Conservation (phyloP, 352 stramenopile genomes). For the Elongisporangium senticosum region DNA sequence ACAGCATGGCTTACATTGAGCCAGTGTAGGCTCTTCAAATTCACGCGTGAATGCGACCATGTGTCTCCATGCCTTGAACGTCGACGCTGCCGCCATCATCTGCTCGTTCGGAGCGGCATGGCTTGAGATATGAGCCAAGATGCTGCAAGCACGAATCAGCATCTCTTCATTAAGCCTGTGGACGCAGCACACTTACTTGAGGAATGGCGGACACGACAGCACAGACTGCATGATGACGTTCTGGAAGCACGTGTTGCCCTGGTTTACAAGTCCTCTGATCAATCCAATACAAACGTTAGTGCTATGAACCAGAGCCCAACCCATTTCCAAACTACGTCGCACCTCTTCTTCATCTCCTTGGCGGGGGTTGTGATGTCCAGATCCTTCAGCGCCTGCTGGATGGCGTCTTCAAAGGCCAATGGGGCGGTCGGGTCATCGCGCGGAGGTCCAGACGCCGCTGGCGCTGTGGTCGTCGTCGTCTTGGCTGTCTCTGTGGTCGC, state of each 20-base stretch:
- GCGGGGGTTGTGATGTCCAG: conserved; percentile 56
- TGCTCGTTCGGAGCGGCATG: conserved; percentile 28
- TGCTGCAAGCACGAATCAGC: conserved; percentile 15
- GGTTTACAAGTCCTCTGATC: conserved; percentile 67
- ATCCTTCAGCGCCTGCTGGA: conserved; percentile 49
- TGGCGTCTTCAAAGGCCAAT: conserved; percentile 54
- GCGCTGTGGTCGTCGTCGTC: conserved; percentile 4
- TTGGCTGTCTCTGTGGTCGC: conserved; percentile 6
- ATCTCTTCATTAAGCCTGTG: background rate
- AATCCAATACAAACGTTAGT: background rate
- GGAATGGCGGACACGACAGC: conserved; percentile 65
- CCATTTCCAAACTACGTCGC: background rate
- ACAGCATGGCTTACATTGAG: conserved; percentile 40
- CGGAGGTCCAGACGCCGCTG: background rate
- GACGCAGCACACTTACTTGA: too few relatives aligned
- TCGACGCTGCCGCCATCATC: conserved; percentile 36
- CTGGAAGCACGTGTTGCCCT: conserved; percentile 87
- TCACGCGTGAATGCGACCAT: conserved; percentile 77
- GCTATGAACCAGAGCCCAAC: conserved; percentile 3
- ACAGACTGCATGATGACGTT: conserved; percentile 85
- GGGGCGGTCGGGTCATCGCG: conserved; percentile 10
- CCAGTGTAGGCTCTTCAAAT: conserved; percentile 75
- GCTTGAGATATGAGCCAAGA: conserved; percentile 66
- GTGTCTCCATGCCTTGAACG: conserved; percentile 70
- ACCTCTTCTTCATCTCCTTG: conserved; percentile 84